Base-by-base conservation (phyloP, 352 stramenopile genomes). In the Phytopythium oedochilum region DNA sequence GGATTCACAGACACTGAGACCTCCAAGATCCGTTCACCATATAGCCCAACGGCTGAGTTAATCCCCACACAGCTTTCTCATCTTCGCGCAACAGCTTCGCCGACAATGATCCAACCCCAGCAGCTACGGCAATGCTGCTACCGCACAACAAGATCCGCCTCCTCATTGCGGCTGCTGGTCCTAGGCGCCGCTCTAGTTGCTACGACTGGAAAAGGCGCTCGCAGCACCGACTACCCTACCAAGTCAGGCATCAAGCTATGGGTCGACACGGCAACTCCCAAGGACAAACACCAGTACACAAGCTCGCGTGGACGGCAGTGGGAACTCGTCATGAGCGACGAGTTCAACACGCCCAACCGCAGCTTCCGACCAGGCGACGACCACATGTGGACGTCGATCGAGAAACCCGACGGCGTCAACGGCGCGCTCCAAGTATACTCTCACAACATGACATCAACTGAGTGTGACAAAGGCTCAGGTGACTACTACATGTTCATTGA, bases 381-480 rank as follows among this genome's bases (percentile, higher is more conserved):
- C 70, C 88, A 94, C 20, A 59, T 87, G 25, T 98, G 92, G 92
- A 98, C 89, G 68, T 97, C 66, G 3, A 36, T 75, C 0, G 67
- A 72, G 34, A 75, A 71, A 53, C 59, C 66, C 2, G 63, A 75
- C 47, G 89, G 90, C 61, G 90, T 85, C 12, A 92, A 94, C 42
- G 75, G 72, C 0, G 91, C 89, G 3, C 70, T 97, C 12, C 88
- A 98, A 31, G 91, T 96, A 59, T 98, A 98, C 73, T 96, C 94
- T 44, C 78, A 81, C 44, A 87, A 76, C 34, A 93, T 92, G 66
- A 81, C 72, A 0, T 71, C 55, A 9, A 79, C 68, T 12, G 76
- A 53, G 42, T 76, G 57, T n/a, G 52, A 75, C 35, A n/a, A n/a
- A n/a, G 60, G 89, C 25, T 68, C 82, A 4, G 57, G 45, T 6